phyloP scores from a whole-genome alignment of 768 basidiomycete genomes.

The Xerocomellus chrysenteron region DNA sequence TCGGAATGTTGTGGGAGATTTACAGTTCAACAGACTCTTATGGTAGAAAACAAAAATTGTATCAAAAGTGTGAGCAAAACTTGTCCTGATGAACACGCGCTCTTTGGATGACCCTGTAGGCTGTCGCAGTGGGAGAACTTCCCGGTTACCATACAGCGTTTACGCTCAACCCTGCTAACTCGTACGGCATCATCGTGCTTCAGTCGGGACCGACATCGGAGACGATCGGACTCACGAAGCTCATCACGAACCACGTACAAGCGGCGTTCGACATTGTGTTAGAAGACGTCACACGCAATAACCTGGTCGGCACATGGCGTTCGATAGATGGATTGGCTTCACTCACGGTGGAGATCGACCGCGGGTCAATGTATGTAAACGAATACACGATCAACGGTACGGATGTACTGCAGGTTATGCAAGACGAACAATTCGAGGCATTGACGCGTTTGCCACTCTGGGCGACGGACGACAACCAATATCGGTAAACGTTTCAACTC shows the following conservation, averaged over 20 bases:
- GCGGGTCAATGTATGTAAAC: slow-evolving; percentile 29
- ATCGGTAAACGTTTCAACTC: slow-evolving; percentile 26
- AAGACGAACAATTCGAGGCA: slow-evolving; percentile 9
- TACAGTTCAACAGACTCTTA: slow-evolving; percentile 28
- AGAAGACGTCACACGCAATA: slow-evolving; percentile 22
- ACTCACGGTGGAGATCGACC: slow-evolving; percentile 32
- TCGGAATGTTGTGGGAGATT: slow-evolving; percentile 47
- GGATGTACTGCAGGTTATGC: slow-evolving; percentile 36
- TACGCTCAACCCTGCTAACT: slow-evolving; percentile 38
- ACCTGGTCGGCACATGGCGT: slow-evolving; percentile 38
- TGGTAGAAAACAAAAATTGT: slow-evolving; percentile 37
- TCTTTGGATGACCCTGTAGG: not conserved
- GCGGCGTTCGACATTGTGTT: slow-evolving; percentile 36
- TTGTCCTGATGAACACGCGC: not conserved
- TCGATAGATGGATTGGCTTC: slow-evolving; percentile 26
- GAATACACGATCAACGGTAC: slow-evolving; percentile 34
- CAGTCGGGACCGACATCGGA: slow-evolving; percentile 38
- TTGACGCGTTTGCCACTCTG: slow-evolving; percentile 26
- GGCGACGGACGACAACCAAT: slow-evolving; percentile 41
- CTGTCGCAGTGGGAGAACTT: slow-evolving; percentile 37
- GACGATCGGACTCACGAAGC: slow-evolving; percentile 30
- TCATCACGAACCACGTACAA: slow-evolving; percentile 35
- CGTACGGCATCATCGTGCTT: slow-evolving; percentile 43
- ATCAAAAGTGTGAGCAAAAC: slow-evolving; percentile 1
- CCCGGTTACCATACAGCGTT: slow-evolving; percentile 42